Evolutionary conservation across 106 monocot genomes (phyloP).

Genomic region (Allium cepa): DNA sequence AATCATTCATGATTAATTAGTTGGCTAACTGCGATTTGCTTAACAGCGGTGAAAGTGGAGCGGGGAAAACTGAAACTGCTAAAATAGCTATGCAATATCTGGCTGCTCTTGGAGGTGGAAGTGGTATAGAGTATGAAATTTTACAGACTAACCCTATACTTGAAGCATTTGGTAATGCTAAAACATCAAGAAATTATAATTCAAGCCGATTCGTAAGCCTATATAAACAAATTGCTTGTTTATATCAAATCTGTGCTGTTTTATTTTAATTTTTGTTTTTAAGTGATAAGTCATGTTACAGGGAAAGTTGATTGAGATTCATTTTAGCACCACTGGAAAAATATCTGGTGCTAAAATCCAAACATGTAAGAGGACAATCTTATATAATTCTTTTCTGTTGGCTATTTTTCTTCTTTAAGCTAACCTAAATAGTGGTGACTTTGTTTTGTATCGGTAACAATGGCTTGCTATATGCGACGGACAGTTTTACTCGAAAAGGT

Average conservation of each 20-base stretch:
- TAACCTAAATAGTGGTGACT: constrained; percentile 4
- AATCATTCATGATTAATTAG: too few species aligned
- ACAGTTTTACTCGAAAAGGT: constrained; percentile 99
- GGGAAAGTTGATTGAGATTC: constrained; percentile 98
- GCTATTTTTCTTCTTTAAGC: neutral
- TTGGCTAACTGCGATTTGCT: constrained; percentile 7
- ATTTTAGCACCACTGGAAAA: constrained; percentile 78
- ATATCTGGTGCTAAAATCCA: constrained; percentile 96
- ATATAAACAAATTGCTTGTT: neutral
- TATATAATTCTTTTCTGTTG: neutral
- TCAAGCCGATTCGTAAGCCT: constrained; percentile 96
- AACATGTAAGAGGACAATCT: constrained; percentile 56
- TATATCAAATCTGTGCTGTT: neutral
- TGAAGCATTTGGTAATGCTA: constrained; percentile 98
- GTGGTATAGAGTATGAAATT: constrained; percentile 97
- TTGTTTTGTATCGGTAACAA: constrained; percentile 9
- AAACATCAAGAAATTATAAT: constrained; percentile 91
- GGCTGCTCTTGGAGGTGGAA: constrained; percentile 93
- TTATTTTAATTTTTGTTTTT: neutral
- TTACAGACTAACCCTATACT: constrained; percentile 96
- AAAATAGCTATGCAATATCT: constrained; percentile 99
- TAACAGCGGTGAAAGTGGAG: constrained; percentile 96
- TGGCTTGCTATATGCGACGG: neutral
- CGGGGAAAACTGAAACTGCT: constrained; percentile 99
- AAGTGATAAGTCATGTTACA: constrained; percentile 20